Base-by-base conservation (phyloP, 2,329 filamentous ascomycete species). In the Clonostachys byssicola region DNA sequence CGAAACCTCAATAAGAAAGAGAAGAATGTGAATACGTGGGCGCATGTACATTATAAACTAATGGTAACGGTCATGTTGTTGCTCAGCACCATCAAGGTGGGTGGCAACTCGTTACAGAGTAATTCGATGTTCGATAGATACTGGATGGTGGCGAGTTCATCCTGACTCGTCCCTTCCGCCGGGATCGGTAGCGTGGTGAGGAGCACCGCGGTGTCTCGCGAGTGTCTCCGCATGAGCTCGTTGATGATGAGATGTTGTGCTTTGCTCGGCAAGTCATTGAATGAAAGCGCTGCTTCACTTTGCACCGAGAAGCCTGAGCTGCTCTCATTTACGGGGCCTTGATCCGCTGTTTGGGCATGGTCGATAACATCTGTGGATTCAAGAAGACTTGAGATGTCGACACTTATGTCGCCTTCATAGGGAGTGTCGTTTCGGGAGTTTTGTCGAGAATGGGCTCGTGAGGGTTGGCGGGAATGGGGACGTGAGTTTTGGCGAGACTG, bases 11-110 rank as follows among this genome's bases (percentile, higher is more conserved):
- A 30, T 10, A 30, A 30, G 23, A 30, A 30, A 30, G 3, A 30
- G 23, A 30, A 30, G 9, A 9, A 30, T 30, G 23, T 30, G 23
- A 30, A 30, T n/a, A 10, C 23, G 23, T 30, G 23, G 8, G 23
- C 23, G 10, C 23, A 30, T 30, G 10, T 35, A 16, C 40, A 33
- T 51, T 40, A 89, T 51, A 89, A 65, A 61, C 84, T 88, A 58
- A 88, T 87, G 7, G 87, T 95, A 42, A 95, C 89, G 14, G 89
- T 95, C 86, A 95, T 91, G 58, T 85, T 90, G 65, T 95, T 95
- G 65, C 87, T 91, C 66, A 95, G 78, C 38, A 95, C 87, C 63
- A 95, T 70, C 57, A 95, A 63, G 42, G 83, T 81, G 1, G 90
- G 89, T 30, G 89, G 89, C 51, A 92, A 68, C 12, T 81, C 86